These are phyloP conservation scores for Camelina hispida DNA, from an alignment of 345 rosid genomes.

Conservation along the genomic window DNA sequence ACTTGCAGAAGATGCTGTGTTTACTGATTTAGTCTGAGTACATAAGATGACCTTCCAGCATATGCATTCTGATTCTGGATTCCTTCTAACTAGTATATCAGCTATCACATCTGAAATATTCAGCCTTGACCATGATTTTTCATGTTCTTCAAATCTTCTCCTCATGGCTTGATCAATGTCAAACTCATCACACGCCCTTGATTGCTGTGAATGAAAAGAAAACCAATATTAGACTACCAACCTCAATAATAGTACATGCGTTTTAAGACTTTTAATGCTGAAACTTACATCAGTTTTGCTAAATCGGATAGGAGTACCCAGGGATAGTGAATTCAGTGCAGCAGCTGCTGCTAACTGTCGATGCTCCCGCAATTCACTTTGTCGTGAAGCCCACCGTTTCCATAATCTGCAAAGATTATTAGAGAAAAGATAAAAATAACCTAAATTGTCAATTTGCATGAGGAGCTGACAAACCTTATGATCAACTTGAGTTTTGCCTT, in stretches of 20 bases:
- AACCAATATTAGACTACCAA: conserved; percentile 33
- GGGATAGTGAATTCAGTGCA: conserved; percentile 72
- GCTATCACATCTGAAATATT: conserved; percentile 78
- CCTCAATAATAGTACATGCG: conserved; percentile 17
- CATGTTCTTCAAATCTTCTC: conserved; percentile 66
- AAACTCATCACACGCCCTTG: conserved; percentile 49
- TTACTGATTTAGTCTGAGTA: conserved; percentile 49
- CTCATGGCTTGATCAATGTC: conserved; percentile 71
- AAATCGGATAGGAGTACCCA: conserved; percentile 73
- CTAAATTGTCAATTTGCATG: conserved; percentile 14
- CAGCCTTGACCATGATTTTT: conserved; percentile 80
- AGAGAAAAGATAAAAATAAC: conserved; percentile 10
- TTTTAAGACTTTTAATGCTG: conserved; percentile 18
- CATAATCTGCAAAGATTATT: conserved; percentile 65
- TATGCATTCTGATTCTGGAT: conserved; percentile 68
- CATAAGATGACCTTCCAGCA: conserved; percentile 84
- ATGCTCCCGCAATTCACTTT: conserved; percentile 61
- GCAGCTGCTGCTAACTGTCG: conserved; percentile 70
- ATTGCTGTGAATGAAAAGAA: conserved; percentile 53
- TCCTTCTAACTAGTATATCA: conserved; percentile 54
- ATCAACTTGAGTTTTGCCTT: conserved; percentile 85
- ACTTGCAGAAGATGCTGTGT: conserved; percentile 40
- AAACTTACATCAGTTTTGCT: conserved; percentile 61
- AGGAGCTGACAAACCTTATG: conserved; percentile 62
- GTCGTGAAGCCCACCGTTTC: conserved; percentile 73